Conservation (phyloP, 2,329 filamentous ascomycete species). For the Phyllachora maydis region DNA sequence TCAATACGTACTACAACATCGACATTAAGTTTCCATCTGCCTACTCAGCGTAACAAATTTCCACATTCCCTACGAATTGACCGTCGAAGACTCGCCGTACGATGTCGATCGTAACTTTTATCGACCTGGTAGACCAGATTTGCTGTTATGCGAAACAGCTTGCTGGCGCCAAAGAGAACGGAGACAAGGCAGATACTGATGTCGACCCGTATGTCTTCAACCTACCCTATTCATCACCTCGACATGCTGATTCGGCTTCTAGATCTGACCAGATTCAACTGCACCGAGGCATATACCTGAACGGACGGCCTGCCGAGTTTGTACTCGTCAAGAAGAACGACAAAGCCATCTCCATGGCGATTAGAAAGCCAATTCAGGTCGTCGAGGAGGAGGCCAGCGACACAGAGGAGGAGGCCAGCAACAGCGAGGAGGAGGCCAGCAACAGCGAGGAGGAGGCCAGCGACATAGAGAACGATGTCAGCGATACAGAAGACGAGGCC, state of each 20-base stretch:
- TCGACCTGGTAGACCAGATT: slow-evolving; percentile 90
- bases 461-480: no score
- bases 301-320: slow-evolving; percentile 66
- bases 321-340: slow-evolving; percentile 67
- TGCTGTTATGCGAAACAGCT: slow-evolving; percentile 74
- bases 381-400: slow-evolving; percentile 22
- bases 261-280: slow-evolving; percentile 53
- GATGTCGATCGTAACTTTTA: no score
- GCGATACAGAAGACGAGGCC: no score
- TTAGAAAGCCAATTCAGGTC: slow-evolving; percentile 39
- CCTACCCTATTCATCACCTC: background rate
- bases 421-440: slow-evolving; percentile 49
- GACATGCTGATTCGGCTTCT: slow-evolving; percentile 7
- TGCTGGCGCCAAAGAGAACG: slow-evolving; percentile 49
- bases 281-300: slow-evolving; percentile 61
- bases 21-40: no score
- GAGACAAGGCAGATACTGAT: slow-evolving; percentile 36
- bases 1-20: no score
- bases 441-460: no score
- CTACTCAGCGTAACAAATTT: no score
- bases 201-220: slow-evolving; percentile 29
- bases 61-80: no score
- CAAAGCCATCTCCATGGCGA: slow-evolving; percentile 58
- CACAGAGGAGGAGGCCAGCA: slow-evolving; percentile 42
- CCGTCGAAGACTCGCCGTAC: no score